Evolutionary conservation across 179 eudicot species (phyloP).

Genomic region (Beta corolliflora): DNA sequence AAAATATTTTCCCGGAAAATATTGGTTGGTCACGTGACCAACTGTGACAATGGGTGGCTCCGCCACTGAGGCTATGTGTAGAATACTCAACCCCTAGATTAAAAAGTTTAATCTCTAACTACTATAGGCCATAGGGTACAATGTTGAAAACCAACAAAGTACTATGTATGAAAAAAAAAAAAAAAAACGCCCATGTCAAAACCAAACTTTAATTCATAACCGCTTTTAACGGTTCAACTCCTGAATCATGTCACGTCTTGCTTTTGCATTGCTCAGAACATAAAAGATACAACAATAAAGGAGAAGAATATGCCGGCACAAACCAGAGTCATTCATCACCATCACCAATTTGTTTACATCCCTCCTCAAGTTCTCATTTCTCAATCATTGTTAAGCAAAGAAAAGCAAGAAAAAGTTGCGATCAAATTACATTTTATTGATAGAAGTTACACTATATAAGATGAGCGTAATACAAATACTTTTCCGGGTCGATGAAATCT

Average conservation of each 20-base stretch:
- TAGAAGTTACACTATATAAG: neutral
- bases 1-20: no score
- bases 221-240: neutral
- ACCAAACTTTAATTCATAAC: neutral
- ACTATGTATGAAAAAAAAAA: no score
- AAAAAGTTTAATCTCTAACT: no score
- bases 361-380: neutral
- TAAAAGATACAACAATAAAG: neutral
- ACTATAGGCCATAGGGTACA: no score
- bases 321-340: neutral
- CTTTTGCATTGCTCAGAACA: neutral
- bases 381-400: neutral
- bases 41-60: no score
- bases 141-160: no score
- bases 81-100: no score
- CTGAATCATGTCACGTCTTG: neutral
- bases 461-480: conserved; percentile 49
- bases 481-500: conserved; percentile 80
- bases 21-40: no score
- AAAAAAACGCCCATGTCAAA: no score
- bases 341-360: neutral
- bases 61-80: no score
- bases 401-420: neutral
- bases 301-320: neutral
- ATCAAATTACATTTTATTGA: neutral